These are phyloP conservation scores for Hymenoscyphus fructigenus DNA, from an alignment of 2,329 filamentous ascomycete genomes.

Conservation along the genomic window DNA sequence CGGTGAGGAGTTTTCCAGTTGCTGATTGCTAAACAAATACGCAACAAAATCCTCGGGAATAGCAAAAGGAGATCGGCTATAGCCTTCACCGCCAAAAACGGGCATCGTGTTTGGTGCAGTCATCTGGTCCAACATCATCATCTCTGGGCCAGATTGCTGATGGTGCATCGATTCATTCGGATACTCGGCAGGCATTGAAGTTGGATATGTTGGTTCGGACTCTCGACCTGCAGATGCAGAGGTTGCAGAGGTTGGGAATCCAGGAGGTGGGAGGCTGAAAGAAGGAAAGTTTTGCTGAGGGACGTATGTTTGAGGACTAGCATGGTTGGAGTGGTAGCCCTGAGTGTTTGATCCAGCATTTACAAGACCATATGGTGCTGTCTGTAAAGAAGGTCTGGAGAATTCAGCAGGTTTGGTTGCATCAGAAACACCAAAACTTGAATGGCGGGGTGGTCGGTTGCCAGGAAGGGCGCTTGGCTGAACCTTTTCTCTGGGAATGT, in stretches of 20 bases:
- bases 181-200: slow-evolving; percentile 35
- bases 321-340: slow-evolving; percentile 44
- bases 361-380: slow-evolving; percentile 50
- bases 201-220: slow-evolving; percentile 31
- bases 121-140: slow-evolving; percentile 64
- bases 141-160: slow-evolving; percentile 44
- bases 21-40: slow-evolving; percentile 74
- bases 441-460: slow-evolving; percentile 28
- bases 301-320: slow-evolving; percentile 51
- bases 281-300: slow-evolving; percentile 61
- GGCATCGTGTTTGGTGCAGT: slow-evolving; percentile 69
- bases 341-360: slow-evolving; percentile 53
- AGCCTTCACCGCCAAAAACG: slow-evolving; percentile 80
- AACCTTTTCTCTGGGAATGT: slow-evolving; percentile 26
- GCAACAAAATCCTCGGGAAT: slow-evolving; percentile 86
- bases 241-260: slow-evolving; percentile 48
- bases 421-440: slow-evolving; percentile 35
- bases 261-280: slow-evolving; percentile 62
- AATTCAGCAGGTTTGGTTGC: slow-evolving; percentile 37
- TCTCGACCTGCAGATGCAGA: slow-evolving; percentile 30
- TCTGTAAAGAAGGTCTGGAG: slow-evolving; percentile 48
- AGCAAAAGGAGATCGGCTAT: slow-evolving; percentile 82
- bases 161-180: slow-evolving; percentile 36
- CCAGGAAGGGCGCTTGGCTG: slow-evolving; percentile 19
- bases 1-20: slow-evolving; percentile 52